Conservation (phyloP, 2,329 filamentous ascomycete species). For the Colletotrichum liaoningense region DNA sequence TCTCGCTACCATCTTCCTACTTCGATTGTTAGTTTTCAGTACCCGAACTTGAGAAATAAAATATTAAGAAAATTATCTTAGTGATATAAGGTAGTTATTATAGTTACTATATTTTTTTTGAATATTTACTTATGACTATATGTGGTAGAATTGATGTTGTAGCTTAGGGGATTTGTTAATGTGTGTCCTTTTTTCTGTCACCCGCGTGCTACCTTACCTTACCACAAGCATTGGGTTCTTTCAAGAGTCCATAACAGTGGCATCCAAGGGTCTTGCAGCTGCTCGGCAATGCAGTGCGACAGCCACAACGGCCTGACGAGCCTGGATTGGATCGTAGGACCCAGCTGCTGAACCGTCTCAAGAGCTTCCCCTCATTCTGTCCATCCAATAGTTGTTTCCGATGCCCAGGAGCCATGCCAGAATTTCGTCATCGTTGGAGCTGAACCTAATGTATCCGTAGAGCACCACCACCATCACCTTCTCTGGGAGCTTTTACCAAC, state of each 20-base stretch:
- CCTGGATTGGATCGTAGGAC: not conserved
- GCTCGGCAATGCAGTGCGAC: conserved; percentile 10
- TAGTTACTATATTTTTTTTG: no score
- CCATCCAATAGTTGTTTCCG: not conserved
- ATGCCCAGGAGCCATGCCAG: conserved; percentile 1
- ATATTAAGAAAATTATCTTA: no score
- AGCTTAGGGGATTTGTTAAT: no score
- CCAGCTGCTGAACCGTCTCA: not conserved
- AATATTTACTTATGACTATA: no score
- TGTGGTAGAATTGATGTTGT: no score
- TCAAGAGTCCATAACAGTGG: not conserved
- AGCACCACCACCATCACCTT: not conserved
- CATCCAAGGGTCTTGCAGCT: conserved; percentile 20
- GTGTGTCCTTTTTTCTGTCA: no score
- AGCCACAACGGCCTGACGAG: conserved; percentile 4
- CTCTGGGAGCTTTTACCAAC: not conserved
- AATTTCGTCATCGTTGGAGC: conserved; percentile 18
- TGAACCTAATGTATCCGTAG: not conserved
- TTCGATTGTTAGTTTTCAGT: no score
- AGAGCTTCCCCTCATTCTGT: not conserved
- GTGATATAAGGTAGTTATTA: no score
- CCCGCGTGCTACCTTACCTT: no score
- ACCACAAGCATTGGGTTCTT: not conserved
- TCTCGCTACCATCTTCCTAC: no score
- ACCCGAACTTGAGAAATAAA: no score